Evolutionary conservation across 371 early-diverging fungal genomes (phyloP), one percentile per base, ranked within the genome.

Genomic region (Choanephora cucurbitarum): DNA sequence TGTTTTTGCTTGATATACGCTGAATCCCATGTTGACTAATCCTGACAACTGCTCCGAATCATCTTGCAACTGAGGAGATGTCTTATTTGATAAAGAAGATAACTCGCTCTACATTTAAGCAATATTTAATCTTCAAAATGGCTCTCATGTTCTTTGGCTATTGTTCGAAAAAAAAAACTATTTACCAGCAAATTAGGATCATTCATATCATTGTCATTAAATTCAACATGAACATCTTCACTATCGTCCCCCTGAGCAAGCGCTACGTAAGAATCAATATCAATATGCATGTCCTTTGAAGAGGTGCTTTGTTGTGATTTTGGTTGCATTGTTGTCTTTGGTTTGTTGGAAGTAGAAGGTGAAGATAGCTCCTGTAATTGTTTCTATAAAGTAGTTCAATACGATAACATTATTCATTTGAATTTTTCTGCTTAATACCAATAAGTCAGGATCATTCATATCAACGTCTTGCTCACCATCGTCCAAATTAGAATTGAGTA

Each of bases 391-490:
- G 5, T 32, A 43, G 9, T 4, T n/a, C 45, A 6, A 32, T 7
- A 21, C 5, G 15, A 6, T 5, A 21, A 44, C 21, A 45, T 3
- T 40, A 32, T 18, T 31, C 37, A n/a, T 15, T n/a, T n/a, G n/a
- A 17, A 2, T 5, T 39, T 18, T 33, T 32, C 21, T 18, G 7
- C 40, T 46, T 34, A 44, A 54, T 75, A 79, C 80, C 57, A 79
- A 50, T 17, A 79, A 55, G 22, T 79, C 80, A n/a, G 80, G 76
- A 59, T 79, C 77, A 47, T 72, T 56, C 43, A 76, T 52, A 40
- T 73, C 79, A 23, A 57, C 55, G 10, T 69, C 73, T 13, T 70
- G 69, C 21, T 62, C 57, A 10, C 65, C 72, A 22, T 70, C 63
- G 22, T 57, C 57, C 2, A 75, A 45, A 18, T 51, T 44, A 5